These are phyloP conservation scores for Termitomyces sp. DNA, from an alignment of 768 basidiomycete species.

Conservation along the genomic window DNA sequence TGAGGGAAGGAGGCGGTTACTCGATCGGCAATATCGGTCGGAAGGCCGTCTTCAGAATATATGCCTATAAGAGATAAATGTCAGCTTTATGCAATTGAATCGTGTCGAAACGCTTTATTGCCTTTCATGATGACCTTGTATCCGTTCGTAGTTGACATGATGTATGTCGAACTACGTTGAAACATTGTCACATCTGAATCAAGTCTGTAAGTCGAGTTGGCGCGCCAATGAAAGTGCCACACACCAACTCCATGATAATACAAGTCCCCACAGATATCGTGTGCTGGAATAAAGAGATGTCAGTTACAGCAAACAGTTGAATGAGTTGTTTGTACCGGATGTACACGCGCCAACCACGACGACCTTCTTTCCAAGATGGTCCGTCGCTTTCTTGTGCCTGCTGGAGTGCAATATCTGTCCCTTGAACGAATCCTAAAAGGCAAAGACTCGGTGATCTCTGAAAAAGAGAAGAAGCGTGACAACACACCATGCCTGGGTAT, in stretches of 20 bases:
- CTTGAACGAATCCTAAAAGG: too few species aligned
- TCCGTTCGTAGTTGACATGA: constrained; percentile 14
- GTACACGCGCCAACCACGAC: constrained; percentile 65
- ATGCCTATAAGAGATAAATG: too few species aligned
- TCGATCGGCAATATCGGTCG: too few species aligned
- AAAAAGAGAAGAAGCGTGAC: too few species aligned
- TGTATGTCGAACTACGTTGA: constrained; percentile 42
- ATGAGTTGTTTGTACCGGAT: constrained; percentile 31
- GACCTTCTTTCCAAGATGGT: constrained; percentile 65
- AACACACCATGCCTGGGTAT: too few species aligned
- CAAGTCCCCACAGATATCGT: constrained; percentile 40
- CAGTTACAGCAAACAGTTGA: neutral
- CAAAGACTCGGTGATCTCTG: too few species aligned
- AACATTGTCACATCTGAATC: constrained; percentile 48
- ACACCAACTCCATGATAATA: constrained; percentile 37
- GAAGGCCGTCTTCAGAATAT: too few species aligned
- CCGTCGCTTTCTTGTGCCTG: constrained; percentile 9
- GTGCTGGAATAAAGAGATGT: constrained; percentile 22
- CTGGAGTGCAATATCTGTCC: too few species aligned
- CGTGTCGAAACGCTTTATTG: neutral
- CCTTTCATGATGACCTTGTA: constrained; percentile 20
- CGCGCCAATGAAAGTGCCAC: neutral
- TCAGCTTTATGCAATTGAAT: neutral
- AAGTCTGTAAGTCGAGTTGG: too few species aligned
- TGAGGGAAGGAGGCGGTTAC: too few species aligned